Evolutionary conservation across 176 grass and related monocot species (phyloP).

Genomic region (Panicum miliaceum): DNA sequence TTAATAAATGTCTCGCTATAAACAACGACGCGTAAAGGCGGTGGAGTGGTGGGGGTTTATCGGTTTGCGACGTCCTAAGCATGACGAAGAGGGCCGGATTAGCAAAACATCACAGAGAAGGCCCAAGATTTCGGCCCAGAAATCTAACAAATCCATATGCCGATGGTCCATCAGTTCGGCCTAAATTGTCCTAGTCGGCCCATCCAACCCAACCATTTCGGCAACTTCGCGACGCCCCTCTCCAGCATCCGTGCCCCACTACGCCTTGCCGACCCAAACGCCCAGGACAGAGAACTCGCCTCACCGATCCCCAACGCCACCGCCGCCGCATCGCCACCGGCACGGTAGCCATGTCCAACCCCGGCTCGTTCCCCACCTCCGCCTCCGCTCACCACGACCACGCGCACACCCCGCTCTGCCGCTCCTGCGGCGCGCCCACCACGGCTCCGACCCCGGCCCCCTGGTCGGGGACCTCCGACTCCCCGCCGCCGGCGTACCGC

Average conservation of each 20-base stretch:
- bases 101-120: too few species aligned
- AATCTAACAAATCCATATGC: too few species aligned
- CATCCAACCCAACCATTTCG: constrained; percentile 18
- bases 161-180: too few species aligned
- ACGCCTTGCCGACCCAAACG: constrained; percentile 26
- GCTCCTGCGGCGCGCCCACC: constrained; percentile 56
- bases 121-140: too few species aligned
- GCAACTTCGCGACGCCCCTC: not conserved
- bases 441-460: constrained; percentile 43
- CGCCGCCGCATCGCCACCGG: not conserved
- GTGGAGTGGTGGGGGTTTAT: too few species aligned
- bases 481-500: constrained; percentile 92
- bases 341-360: constrained; percentile 56
- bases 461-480: constrained; percentile 61
- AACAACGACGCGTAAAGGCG: too few species aligned
- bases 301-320: constrained; percentile 32
- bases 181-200: not conserved
- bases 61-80: too few species aligned
- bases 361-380: constrained; percentile 37
- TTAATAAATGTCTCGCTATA: too few species aligned
- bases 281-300: not conserved
- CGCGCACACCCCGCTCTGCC: constrained; percentile 44
- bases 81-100: too few species aligned
- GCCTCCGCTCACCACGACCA: constrained; percentile 28
- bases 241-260: not conserved